phyloP scores from a whole-genome alignment of 345 rosid species.

The Sisymbrium altissimum region DNA sequence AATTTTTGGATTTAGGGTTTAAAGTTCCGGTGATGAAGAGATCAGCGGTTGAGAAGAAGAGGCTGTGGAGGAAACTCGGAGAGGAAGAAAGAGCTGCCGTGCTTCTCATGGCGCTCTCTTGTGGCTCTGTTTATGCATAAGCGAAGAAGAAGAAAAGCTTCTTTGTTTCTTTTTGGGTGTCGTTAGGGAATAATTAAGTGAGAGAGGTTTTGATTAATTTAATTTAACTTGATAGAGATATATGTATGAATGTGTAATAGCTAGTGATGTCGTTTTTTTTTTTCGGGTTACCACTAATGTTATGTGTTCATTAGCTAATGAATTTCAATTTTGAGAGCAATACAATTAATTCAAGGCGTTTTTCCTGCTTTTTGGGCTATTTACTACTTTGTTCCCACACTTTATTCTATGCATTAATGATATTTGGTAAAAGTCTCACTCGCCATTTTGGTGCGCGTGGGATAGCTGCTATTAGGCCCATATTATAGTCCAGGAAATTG shows the following conservation, averaged over 20 bases:
- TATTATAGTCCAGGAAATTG: not conserved
- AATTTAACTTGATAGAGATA: conserved; percentile 9
- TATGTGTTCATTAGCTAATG: conserved; percentile 24
- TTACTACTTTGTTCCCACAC: no score
- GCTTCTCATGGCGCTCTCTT: conserved; percentile 85
- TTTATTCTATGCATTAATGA: not conserved
- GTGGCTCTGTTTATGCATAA: conserved; percentile 68
- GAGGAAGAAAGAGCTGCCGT: conserved; percentile 82
- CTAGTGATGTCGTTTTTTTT: not conserved
- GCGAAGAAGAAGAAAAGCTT: not conserved
- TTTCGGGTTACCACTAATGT: conserved; percentile 18
- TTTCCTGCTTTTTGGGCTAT: not conserved
- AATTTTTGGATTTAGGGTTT: conserved; percentile 23
- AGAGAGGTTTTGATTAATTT: conserved; percentile 4
- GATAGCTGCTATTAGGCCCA: not conserved
- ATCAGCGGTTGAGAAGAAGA: conserved; percentile 55
- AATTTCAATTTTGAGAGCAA: not conserved
- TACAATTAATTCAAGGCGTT: not conserved
- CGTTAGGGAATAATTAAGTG: conserved; percentile 11
- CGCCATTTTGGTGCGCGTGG: not conserved
- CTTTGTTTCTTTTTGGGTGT: not conserved
- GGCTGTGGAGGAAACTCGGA: conserved; percentile 53
- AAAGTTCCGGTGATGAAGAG: conserved; percentile 35
- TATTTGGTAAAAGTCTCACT: not conserved
- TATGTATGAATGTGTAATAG: conserved; percentile 18